Conservation (phyloP, 2,329 filamentous ascomycete genomes). For the Stachybotrys echinatus region DNA sequence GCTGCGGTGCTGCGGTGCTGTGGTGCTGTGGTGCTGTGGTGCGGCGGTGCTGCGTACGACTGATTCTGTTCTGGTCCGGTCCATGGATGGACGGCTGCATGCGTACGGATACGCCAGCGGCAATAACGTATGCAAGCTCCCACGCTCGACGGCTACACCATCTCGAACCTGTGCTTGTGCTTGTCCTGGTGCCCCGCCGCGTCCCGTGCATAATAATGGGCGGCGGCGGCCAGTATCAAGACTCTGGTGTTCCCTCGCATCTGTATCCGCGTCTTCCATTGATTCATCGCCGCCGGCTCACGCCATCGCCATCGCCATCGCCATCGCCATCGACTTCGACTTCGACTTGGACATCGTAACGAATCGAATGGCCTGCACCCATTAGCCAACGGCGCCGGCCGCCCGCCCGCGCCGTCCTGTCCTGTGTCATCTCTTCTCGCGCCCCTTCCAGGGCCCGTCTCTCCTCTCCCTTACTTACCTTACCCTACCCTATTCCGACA, state of each 20-base stretch:
- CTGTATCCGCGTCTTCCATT: not conserved
- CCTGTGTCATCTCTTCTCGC: not conserved
- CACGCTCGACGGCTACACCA: not conserved
- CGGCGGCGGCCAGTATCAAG: too few species aligned
- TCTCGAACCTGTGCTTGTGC: conserved; percentile 4
- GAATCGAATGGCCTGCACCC: not conserved
- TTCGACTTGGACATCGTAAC: too few species aligned
- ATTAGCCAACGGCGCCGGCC: not conserved
- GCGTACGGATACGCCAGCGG: not conserved
- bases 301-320: not conserved
- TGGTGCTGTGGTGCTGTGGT: too few species aligned
- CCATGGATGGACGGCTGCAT: not conserved
- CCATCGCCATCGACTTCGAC: not conserved
- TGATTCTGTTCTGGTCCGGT: not conserved
- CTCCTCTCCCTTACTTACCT: not conserved
- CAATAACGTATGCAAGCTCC: not conserved
- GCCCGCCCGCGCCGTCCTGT: not conserved
- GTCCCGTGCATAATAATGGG: too few species aligned
- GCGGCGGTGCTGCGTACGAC: not conserved
- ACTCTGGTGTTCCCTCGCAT: conserved; percentile 1
- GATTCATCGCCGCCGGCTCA: conserved; percentile 2
- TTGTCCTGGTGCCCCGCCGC: too few species aligned
- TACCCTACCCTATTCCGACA: not conserved
- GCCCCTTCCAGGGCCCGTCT: too few species aligned
- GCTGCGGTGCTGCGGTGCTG: too few species aligned